Base-by-base conservation (phyloP, 1,139 yeast genomes). In the Barnettozyma hawaiiensis region DNA sequence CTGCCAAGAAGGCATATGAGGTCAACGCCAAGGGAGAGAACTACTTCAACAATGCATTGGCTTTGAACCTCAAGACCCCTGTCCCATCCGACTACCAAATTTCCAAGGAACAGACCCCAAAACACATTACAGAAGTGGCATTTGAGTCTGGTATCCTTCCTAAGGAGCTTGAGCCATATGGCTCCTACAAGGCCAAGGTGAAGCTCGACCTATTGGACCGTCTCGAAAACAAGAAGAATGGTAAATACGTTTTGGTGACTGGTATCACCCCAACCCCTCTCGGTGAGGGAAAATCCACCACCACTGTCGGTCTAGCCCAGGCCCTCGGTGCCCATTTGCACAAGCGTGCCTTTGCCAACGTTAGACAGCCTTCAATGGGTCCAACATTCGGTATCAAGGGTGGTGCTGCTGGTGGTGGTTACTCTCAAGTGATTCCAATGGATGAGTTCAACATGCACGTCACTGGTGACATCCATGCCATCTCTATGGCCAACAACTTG, bases 381-480 rank as follows among this genome's bases (percentile, higher is more conserved):
- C 98, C 98, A 47, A 92, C 98, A 18, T 92, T 92, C 60, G 98
- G 98, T 67, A 89, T 92, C 62, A 92, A 90, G 69, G 97, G 97
- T 64, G 98, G 98, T 67, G 98, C 98, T 51, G 97, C 98, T 16
- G 98, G 98, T 62, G 98, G 98, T 63, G 98, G 98, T 48, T 92
- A 90, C 68, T 84, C 97, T 9, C 97, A 92, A 70, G 97, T 92
- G 40, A 89, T 92, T 60, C 98, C 98, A 50, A 92, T 92, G 98
- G 98, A 92, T 65, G 98, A 92, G 67, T 92, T 92, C 74, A 92
- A 92, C 72, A 80, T 92, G 85, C 98, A 92, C 64, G 80, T 92
- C 54, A 92, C 98, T 40, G 98, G 98, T 65, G 98, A 92, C 65
- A 90, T 92, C 55, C 98, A 92, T 65, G 98, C 98, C 44, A 87